Conservation (phyloP, 495 filamentous ascomycete genomes). For the Lindgomyces ingoldianus region DNA sequence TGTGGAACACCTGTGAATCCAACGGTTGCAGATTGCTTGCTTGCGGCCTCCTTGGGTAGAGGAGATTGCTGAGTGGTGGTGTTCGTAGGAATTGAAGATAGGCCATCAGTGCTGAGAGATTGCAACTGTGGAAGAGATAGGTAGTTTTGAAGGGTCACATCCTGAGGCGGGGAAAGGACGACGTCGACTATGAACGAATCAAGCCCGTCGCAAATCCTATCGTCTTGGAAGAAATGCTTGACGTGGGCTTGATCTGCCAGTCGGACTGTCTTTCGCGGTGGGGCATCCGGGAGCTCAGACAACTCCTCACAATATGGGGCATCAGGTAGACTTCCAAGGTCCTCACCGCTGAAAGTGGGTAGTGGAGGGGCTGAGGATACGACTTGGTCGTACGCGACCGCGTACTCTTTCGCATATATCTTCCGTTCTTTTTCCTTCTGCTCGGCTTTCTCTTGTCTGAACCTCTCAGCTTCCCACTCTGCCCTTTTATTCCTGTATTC, state of each 20-base stretch:
- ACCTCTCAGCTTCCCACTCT: neutral
- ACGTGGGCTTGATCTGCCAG: neutral
- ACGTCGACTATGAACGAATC: neutral
- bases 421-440: neutral
- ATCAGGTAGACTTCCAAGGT: neutral
- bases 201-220: neutral
- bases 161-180: neutral
- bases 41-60: neutral
- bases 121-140: neutral
- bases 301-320: neutral
- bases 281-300: neutral
- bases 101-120: no score
- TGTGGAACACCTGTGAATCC: neutral
- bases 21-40: neutral
- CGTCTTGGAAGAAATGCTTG: conserved; percentile 1
- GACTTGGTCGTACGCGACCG: neutral
- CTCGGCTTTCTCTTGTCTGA: neutral
- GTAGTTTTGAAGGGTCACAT: neutral
- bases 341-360: neutral
- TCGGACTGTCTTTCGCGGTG: neutral
- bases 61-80: neutral
- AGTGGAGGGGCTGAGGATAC: neutral
- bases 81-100: neutral
- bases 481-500: neutral
- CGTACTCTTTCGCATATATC: neutral